Evolutionary conservation across 23 red algal species (phyloP).

Genomic region (Gracilaria gracilis): DNA sequence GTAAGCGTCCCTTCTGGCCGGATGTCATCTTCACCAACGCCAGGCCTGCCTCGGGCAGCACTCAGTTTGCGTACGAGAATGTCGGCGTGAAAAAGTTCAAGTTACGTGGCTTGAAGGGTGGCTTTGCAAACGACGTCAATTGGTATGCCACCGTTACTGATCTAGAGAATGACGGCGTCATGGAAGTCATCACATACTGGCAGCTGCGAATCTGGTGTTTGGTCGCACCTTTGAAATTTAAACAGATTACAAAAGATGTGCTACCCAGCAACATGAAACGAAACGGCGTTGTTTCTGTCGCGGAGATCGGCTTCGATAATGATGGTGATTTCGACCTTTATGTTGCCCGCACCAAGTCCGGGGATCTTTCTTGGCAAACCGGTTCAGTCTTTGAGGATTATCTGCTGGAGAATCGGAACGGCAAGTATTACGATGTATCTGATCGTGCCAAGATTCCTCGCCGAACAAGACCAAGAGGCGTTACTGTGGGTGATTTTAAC

Average conservation of each 20-base stretch:
- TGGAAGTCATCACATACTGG: slow-evolving; percentile 51
- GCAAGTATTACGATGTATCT: slow-evolving; percentile 29
- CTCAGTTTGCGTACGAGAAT: slow-evolving; percentile 43
- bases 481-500: slow-evolving; percentile 69
- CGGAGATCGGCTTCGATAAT: slow-evolving; percentile 75
- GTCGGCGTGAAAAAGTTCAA: background rate
- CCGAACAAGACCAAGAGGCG: slow-evolving; percentile 9
- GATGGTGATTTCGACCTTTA: slow-evolving; percentile 70
- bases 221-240: slow-evolving; percentile 29
- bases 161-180: slow-evolving; percentile 38
- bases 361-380: background rate
- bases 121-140: slow-evolving; percentile 8
- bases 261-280: background rate
- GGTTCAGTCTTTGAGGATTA: slow-evolving; percentile 22
- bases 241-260: slow-evolving; percentile 19
- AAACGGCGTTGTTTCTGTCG: slow-evolving; percentile 25
- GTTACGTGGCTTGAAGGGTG: background rate
- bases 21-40: no score
- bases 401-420: slow-evolving; percentile 48
- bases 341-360: slow-evolving; percentile 56
- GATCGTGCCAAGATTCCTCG: background rate
- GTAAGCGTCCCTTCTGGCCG: no score
- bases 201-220: slow-evolving; percentile 23
- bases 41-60: no score
- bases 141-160: slow-evolving; percentile 52